Percentiles rank a stretch among this genome's conserved stretches.
Evolutionary conservation across 1,139 yeast species (phyloP).

Genomic region (Blastobotrys capitulatus): DNA sequence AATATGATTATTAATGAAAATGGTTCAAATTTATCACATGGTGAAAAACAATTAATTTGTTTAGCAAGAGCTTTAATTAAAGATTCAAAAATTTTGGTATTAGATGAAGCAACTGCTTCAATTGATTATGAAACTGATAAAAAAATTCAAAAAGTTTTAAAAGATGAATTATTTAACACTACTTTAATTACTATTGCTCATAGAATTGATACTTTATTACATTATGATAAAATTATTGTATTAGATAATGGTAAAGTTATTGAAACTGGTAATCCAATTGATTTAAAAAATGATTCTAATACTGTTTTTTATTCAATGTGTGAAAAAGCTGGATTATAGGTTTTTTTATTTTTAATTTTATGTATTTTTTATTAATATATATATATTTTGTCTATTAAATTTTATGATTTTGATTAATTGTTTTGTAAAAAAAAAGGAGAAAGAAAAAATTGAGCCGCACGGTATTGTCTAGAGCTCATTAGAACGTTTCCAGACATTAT

Average conservation of each 20-base stretch:
- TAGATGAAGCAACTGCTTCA: conserved; percentile 81
- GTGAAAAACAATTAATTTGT: conserved; percentile 71
- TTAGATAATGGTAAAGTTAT: conserved; percentile 73
- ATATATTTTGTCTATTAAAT: too few species aligned
- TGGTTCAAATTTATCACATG: conserved; percentile 68
- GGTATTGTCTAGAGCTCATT: too few species aligned
- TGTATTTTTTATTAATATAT: too few species aligned
- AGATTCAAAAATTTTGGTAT: conserved; percentile 55
- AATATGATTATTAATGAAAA: conserved; percentile 65
- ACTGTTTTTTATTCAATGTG: conserved; percentile 73
- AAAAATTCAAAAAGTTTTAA: conserved; percentile 59
- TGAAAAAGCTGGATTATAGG: conserved; percentile 64
- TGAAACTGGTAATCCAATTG: conserved; percentile 78
- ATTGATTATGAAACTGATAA: conserved; percentile 76
- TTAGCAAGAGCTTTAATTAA: conserved; percentile 76
- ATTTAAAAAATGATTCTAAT: conserved; percentile 49
- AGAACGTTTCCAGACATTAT: too few species aligned
- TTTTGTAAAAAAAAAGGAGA: too few species aligned
- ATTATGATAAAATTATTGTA: conserved; percentile 61
- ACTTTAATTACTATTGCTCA: conserved; percentile 80
- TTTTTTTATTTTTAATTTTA: too few species aligned
- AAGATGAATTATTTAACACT: conserved; percentile 54
- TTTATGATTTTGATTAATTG: too few species aligned
- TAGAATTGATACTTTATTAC: conserved; percentile 59
- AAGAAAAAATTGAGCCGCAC: too few species aligned